These are phyloP conservation scores for Silene latifolia DNA, from an alignment of 148 eudicot species.

Conservation along the genomic window DNA sequence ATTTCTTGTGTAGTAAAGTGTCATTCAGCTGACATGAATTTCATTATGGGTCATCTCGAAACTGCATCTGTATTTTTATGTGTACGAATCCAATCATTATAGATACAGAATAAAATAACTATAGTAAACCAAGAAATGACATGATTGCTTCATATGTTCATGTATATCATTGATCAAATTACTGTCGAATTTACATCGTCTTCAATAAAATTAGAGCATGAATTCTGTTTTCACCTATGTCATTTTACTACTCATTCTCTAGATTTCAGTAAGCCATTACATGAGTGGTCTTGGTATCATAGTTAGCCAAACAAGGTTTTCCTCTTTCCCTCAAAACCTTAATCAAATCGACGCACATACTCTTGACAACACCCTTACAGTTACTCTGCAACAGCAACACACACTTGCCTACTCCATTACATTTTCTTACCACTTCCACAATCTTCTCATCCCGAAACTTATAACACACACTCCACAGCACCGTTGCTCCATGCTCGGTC, in stretches of 20 bases:
- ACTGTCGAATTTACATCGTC: background rate
- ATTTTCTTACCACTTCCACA: slow-evolving; percentile 33
- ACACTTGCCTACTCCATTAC: slow-evolving; percentile 58
- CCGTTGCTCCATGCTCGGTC: slow-evolving; percentile 67
- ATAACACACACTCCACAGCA: slow-evolving; percentile 72
- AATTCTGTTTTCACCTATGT: background rate
- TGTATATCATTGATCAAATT: background rate
- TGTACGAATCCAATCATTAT: background rate
- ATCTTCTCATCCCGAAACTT: slow-evolving; percentile 47
- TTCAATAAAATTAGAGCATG: background rate
- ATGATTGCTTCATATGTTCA: too few species aligned
- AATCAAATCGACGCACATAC: slow-evolving; percentile 66
- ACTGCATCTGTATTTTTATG: background rate
- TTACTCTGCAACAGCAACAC: slow-evolving; percentile 77
- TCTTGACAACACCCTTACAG: slow-evolving; percentile 43
- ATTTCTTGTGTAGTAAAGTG: too few species aligned
- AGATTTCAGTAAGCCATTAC: slow-evolving; percentile 43
- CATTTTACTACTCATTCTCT: background rate
- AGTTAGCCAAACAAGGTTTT: slow-evolving; percentile 52
- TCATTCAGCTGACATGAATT: background rate
- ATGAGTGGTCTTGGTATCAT: slow-evolving; percentile 69
- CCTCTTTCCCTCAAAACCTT: slow-evolving; percentile 58
- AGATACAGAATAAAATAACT: too few species aligned
- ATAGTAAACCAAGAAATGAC: background rate
- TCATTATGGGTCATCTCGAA: background rate